phyloP scores from a whole-genome alignment of 768 basidiomycete genomes.

The Trametes punicea region DNA sequence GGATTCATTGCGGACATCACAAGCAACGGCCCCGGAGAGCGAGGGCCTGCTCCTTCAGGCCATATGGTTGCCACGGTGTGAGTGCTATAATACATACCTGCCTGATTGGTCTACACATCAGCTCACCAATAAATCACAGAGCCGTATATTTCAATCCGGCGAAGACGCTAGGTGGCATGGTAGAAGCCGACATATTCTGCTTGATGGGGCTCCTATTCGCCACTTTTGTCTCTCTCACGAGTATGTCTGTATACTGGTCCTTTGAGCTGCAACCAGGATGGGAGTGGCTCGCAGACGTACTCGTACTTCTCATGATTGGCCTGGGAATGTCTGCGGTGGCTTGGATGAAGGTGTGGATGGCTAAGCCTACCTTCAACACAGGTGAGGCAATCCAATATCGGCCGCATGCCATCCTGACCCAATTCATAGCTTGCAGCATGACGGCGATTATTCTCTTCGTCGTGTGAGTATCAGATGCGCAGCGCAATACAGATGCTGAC shows the following conservation, averaged over 20 bases:
- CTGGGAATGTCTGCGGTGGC: conserved; percentile 77
- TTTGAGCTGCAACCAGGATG: conserved; percentile 67
- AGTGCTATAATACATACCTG: conserved; percentile 27
- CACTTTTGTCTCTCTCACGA: conserved; percentile 66
- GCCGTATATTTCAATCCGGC: conserved; percentile 92
- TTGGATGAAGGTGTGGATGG: conserved; percentile 92
- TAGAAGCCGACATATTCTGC: conserved; percentile 86
- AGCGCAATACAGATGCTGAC: background rate
- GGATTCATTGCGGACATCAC: conserved; percentile 61
- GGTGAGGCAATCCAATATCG: conserved; percentile 38
- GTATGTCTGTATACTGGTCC: conserved; percentile 79
- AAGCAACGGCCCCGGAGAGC: conserved; percentile 43
- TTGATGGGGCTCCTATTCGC: conserved; percentile 67
- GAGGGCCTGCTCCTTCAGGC: conserved; percentile 68
- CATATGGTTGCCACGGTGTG: conserved; percentile 95
- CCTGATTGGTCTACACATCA: background rate
- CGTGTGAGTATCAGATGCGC: conserved; percentile 48
- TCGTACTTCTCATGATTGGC: conserved; percentile 82
- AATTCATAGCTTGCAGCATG: conserved; percentile 71
- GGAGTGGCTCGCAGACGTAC: conserved; percentile 69
- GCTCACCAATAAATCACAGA: conserved; percentile 32
- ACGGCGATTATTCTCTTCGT: conserved; percentile 78
- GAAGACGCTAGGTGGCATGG: conserved; percentile 88
- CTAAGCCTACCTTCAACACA: conserved; percentile 86
- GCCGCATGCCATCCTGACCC: background rate